Evolutionary conservation across 345 rosid species (phyloP).

Genomic region (Melaleuca quinquenervia): DNA sequence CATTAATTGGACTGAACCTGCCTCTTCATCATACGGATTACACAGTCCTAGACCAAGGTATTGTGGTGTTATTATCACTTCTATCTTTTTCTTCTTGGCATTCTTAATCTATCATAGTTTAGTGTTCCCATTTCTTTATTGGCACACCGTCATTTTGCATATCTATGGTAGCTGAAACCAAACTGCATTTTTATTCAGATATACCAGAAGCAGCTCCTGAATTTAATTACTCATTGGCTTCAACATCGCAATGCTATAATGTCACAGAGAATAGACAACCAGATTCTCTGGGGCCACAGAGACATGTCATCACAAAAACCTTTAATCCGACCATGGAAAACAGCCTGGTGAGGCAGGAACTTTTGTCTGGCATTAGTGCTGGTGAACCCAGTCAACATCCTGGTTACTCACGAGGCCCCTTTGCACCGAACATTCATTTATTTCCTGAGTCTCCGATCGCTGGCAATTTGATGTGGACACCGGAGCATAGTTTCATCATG

Average conservation of each 20-base stretch:
- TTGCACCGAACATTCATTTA: background rate
- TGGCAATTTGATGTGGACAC: background rate
- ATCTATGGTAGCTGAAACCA: background rate
- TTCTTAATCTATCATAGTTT: background rate
- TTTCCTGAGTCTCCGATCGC: background rate
- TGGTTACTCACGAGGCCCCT: background rate
- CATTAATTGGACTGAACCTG: constrained; percentile 4
- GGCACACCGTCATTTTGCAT: background rate
- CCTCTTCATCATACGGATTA: constrained; percentile 16
- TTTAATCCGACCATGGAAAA: background rate
- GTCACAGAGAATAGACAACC: background rate
- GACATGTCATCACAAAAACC: background rate
- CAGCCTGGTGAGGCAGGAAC: background rate
- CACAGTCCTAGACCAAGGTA: constrained; percentile 26
- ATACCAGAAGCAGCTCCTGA: background rate
- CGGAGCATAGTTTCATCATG: background rate
- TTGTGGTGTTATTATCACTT: background rate
- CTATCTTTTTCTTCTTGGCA: background rate
- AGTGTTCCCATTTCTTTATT: background rate
- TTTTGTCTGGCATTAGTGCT: background rate
- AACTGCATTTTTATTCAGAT: background rate
- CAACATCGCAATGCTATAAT: background rate
- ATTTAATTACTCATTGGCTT: background rate
- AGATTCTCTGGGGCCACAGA: background rate
- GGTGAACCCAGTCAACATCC: background rate